phyloP scores from a whole-genome alignment of 169 alveolate genomes.

The Cystoisospora suis region DNA sequence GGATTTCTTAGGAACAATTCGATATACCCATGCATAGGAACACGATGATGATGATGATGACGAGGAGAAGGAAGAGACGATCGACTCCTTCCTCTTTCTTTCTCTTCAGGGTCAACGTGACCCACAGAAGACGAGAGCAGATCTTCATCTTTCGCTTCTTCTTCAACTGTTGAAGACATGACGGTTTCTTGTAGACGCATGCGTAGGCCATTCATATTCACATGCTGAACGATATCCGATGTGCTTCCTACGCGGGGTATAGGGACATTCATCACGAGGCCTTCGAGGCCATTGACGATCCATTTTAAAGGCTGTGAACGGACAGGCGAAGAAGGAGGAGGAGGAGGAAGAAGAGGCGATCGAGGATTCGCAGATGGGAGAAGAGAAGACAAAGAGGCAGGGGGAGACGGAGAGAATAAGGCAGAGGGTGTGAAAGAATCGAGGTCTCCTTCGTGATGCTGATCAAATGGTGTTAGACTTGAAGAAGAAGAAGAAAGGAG shows the following conservation, averaged over 20 bases:
- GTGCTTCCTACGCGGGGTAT: background rate
- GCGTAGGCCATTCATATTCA: background rate
- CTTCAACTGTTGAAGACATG: background rate
- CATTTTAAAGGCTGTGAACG: background rate
- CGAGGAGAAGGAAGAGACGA: background rate
- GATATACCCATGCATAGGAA: background rate
- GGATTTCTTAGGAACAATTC: conserved; percentile 11
- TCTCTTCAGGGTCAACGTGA: background rate
- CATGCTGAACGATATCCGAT: background rate
- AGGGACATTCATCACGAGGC: conserved; percentile 4
- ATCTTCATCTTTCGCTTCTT: too few species aligned
- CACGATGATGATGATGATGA: background rate
- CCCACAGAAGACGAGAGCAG: too few species aligned
- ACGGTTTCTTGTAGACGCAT: background rate
- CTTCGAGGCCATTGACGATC: background rate
- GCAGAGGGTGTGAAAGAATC: too few species aligned
- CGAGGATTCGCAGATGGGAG: too few species aligned
- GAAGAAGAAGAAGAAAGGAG: too few species aligned
- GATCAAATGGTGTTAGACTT: too few species aligned
- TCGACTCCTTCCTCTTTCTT: background rate
- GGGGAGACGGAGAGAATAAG: too few species aligned
- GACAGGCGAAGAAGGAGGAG: too few species aligned
- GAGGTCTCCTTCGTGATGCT: too few species aligned
- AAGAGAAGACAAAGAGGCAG: too few species aligned
- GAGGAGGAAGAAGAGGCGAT: too few species aligned